Conservation (phyloP, 2,329 filamentous ascomycete genomes). For the Polytolypa hystricis region DNA sequence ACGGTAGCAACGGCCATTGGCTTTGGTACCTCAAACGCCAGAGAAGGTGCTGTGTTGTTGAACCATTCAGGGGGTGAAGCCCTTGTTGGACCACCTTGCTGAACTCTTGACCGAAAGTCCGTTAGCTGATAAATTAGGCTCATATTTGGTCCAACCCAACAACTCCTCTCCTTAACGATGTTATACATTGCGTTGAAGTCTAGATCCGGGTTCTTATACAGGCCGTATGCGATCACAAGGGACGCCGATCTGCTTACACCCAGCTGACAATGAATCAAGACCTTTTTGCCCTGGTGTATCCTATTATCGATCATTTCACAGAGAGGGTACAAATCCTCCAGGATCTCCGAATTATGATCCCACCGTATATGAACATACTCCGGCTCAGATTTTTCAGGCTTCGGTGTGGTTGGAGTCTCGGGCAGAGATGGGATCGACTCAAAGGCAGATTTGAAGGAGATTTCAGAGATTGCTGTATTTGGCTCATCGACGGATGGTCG, state of each 20-base stretch:
- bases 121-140: slow-evolving; percentile 58
- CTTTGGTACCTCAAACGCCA: no score
- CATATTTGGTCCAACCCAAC: slow-evolving; percentile 60
- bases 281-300: slow-evolving; percentile 46
- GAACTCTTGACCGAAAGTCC: slow-evolving; percentile 43
- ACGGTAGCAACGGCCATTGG: not conserved
- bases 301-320: slow-evolving; percentile 52
- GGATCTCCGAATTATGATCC: slow-evolving; percentile 58
- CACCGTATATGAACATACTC: slow-evolving; percentile 56
- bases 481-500: slow-evolving; percentile 30
- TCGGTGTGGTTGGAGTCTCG: slow-evolving; percentile 21
- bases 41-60: slow-evolving; percentile 17
- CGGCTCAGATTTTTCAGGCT: slow-evolving; percentile 31
- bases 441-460: slow-evolving; percentile 40
- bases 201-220: slow-evolving; percentile 51
- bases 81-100: slow-evolving; percentile 22
- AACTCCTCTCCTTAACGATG: slow-evolving; percentile 51
- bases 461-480: slow-evolving; percentile 34
- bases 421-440: slow-evolving; percentile 27
- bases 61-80: slow-evolving; percentile 28
- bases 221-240: slow-evolving; percentile 53
- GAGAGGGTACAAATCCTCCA: slow-evolving; percentile 49
- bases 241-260: slow-evolving; percentile 56
- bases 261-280: slow-evolving; percentile 54
- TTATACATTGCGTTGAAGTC: slow-evolving; percentile 57